A percentile compares a stretch with the other conserved stretches of the same genome.
Conservation (phyloP, 208 protist species). For the Wallacemonas sp. region DNA sequence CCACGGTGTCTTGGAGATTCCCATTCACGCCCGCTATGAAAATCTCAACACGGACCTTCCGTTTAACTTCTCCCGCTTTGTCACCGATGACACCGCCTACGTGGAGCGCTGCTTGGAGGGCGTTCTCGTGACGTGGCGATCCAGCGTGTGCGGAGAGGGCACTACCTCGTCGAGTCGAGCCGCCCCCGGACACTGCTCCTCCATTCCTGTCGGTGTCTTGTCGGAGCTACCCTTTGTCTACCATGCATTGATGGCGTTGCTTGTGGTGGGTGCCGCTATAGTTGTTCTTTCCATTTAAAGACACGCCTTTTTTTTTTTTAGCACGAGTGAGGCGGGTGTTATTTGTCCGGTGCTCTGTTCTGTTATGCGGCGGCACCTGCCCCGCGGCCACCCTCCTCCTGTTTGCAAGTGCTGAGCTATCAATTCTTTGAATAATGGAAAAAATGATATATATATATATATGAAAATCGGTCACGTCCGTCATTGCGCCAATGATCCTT, state of each 20-base stretch:
- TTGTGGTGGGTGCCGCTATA: constrained; percentile 46
- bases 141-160: constrained; percentile 15
- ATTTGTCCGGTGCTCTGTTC: too few species aligned
- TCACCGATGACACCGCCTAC: constrained; percentile 35
- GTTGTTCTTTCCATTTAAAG: constrained; percentile 33
- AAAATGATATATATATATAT: too few species aligned
- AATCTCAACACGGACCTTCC: constrained; percentile 33
- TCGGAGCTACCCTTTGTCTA: constrained; percentile 64
- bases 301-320: too few species aligned
- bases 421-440: too few species aligned
- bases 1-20: constrained; percentile 42
- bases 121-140: constrained; percentile 25
- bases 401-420: too few species aligned
- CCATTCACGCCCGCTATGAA: constrained; percentile 85
- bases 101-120: constrained; percentile 50
- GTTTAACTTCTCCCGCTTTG: constrained; percentile 46
- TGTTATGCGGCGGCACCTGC: too few species aligned
- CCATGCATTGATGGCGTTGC: constrained; percentile 41
- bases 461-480: too few species aligned
- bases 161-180: constrained; percentile 1
- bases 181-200: constrained; percentile 27
- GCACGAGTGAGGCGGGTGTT: too few species aligned
- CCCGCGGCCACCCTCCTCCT: too few species aligned
- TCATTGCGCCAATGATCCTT: too few species aligned
- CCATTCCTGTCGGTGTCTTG: constrained; percentile 62